Conservation (phyloP, 1,284 basidiomycete species). For the Fistulina hepatica region DNA sequence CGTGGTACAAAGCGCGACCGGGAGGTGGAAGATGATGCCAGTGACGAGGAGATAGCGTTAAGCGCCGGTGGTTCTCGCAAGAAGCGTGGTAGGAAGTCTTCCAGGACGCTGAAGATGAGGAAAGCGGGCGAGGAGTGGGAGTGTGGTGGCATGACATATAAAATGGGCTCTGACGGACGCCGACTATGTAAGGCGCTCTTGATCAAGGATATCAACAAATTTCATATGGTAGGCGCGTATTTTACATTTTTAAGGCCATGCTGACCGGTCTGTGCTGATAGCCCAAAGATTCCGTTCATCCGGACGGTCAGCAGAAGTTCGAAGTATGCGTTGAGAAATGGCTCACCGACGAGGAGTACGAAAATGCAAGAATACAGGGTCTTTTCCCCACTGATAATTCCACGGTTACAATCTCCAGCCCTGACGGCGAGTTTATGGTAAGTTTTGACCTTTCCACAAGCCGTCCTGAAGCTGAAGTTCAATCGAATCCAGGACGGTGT, state of each 20-base stretch:
- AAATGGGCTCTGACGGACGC: slow-evolving; percentile 60
- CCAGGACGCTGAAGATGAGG: slow-evolving; percentile 38
- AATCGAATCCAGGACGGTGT: no score
- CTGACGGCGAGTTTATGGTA: no score
- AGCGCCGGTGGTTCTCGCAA: slow-evolving; percentile 36
- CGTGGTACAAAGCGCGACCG: slow-evolving; percentile 59
- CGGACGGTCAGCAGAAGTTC: slow-evolving; percentile 52
- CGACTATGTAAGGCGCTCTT: slow-evolving; percentile 55
- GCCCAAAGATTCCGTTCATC: slow-evolving; percentile 69
- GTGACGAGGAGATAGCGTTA: slow-evolving; percentile 29
- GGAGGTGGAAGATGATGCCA: slow-evolving; percentile 35
- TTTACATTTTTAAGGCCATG: slow-evolving; percentile 1
- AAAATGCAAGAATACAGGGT: no score
- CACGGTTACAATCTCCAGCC: no score
- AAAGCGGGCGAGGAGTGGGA: slow-evolving; percentile 68
- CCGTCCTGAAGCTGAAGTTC: no score
- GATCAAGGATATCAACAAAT: slow-evolving; percentile 55
- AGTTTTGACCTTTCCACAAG: no score
- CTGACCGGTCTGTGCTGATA: slow-evolving; percentile 20
- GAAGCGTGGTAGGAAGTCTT: slow-evolving; percentile 35
- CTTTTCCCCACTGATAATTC: no score
- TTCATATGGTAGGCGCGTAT: slow-evolving; percentile 49
- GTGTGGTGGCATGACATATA: slow-evolving; percentile 52
- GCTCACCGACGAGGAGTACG: slow-evolving; percentile 65
- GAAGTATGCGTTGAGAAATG: slow-evolving; percentile 65